Base-by-base conservation (phyloP, 2,329 filamentous ascomycete species). In the Hypoxylon sp. region DNA sequence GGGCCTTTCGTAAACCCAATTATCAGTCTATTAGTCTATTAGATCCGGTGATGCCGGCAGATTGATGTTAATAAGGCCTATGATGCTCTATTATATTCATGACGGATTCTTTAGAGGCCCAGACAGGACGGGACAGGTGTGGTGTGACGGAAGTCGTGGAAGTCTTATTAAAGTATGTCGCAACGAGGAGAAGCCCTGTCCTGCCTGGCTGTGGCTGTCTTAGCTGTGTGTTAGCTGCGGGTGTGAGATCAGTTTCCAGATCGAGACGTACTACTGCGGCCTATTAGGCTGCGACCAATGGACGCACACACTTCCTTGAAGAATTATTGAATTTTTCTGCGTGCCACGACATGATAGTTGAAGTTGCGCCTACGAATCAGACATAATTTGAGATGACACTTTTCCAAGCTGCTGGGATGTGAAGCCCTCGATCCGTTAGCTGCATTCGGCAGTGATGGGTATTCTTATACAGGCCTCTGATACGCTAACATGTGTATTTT, bases 321-420 rank as follows among this genome's bases (percentile, higher is more conserved):
- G 38, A 40, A n/a, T n/a, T 55, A 45, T 45, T 40, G 28, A 33
- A 11, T 45, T 32, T 52, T 52, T 33, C 36, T 26, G 26, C 24
- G 18, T 26, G 16, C 32, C 32, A 26, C 45, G 36, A 52, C 22
- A 30, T 20, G n/a, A 52, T 52, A 46, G 18, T 42, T 4, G 44
- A 32, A 33, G n/a, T 22, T 18, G 38, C 51, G n/a, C 30, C 30
- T 33, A 33, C 51, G 42, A 60, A 60, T 64, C 55, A 60, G 24
- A 44, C 14, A 2, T 30, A 16, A 32, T 24, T 9, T 20, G 20
- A 36, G 6, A 14, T n/a, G n/a, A n/a, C n/a, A 7, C 45, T 16
- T 55, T 56, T 32, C 55, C 61, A 26, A 45, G 30, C 24, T 33
- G 50, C 18, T 46, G 61, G 61, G 28, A 60, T 40, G n/a, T n/a